Conservation (phyloP, 805 yeast genomes). For the Lachancea quebecensis region DNA sequence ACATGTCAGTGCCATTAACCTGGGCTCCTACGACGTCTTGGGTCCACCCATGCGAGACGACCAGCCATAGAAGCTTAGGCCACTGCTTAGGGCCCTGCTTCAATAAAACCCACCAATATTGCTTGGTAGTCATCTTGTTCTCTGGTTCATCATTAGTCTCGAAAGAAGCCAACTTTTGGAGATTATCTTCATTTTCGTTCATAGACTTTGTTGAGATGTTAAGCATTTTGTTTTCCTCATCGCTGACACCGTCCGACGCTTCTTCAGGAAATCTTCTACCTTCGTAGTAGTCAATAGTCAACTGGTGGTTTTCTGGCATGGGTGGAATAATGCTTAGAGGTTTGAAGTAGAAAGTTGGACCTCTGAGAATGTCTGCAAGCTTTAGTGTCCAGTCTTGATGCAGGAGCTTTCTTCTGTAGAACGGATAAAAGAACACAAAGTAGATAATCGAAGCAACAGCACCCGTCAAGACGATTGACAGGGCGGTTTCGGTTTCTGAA, state of each 20-base stretch:
- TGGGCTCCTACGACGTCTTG: slow-evolving; percentile 55
- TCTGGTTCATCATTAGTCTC: slow-evolving; percentile 12
- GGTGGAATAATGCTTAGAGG: slow-evolving; percentile 57
- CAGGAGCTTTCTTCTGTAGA: slow-evolving; percentile 51
- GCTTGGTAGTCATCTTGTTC: slow-evolving; percentile 31
- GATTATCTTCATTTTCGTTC: slow-evolving; percentile 12
- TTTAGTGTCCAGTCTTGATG: slow-evolving; percentile 60
- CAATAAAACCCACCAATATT: slow-evolving; percentile 34
- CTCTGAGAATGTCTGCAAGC: slow-evolving; percentile 48
- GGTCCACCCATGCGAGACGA: slow-evolving; percentile 52
- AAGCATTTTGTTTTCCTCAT: slow-evolving; percentile 9
- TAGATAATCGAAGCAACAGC: slow-evolving; percentile 48
- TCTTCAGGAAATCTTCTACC: slow-evolving; percentile 43
- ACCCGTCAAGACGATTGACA: slow-evolving; percentile 60
- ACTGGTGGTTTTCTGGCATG: slow-evolving; percentile 49
- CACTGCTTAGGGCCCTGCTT: slow-evolving; percentile 46
- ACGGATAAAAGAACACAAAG: slow-evolving; percentile 52
- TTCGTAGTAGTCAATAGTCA: slow-evolving; percentile 57
- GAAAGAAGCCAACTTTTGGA: slow-evolving; percentile 5
- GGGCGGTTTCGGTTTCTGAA: slow-evolving; percentile 45
- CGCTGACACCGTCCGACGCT: slow-evolving; percentile 12
- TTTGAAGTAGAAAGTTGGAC: slow-evolving; percentile 51
- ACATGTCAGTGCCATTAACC: slow-evolving; percentile 32
- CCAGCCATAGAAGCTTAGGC: slow-evolving; percentile 45
- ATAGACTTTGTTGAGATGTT: slow-evolving; percentile 11